Percentiles rank a stretch among this genome's conserved stretches.
Conservation (phyloP, 192 early-diverging fungal genomes). For the Umbelopsis vinacea region DNA sequence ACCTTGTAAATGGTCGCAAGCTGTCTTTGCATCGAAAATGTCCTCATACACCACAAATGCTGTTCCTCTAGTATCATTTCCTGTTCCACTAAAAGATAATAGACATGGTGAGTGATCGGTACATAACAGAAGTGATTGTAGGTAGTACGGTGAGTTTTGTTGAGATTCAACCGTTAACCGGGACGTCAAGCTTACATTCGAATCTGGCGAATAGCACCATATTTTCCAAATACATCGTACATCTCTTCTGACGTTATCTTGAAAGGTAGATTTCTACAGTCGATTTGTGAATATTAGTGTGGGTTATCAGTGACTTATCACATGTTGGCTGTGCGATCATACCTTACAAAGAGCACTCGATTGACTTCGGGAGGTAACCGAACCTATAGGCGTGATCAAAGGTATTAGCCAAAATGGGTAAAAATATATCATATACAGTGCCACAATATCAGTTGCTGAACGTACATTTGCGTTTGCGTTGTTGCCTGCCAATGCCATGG, state of each 20-base stretch:
- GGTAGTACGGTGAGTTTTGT: no score
- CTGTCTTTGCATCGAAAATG: slow-evolving; percentile 96
- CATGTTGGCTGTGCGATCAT: slow-evolving; percentile 6
- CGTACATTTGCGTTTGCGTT: slow-evolving; percentile 27
- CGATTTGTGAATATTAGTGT: not conserved
- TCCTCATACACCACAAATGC: slow-evolving; percentile 99
- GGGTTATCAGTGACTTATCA: not conserved
- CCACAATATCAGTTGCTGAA: not conserved
- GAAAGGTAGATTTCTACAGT: slow-evolving; percentile 86
- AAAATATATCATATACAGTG: not conserved
- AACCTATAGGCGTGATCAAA: slow-evolving; percentile 41
- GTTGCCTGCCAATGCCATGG: slow-evolving; percentile 23
- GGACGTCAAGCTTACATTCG: slow-evolving; percentile 52
- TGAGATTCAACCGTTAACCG: not conserved
- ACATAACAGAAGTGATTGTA: no score
- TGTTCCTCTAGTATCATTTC: slow-evolving; percentile 87
- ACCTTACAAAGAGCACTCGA: slow-evolving; percentile 88
- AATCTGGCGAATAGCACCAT: slow-evolving; percentile 94
- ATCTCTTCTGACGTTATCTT: slow-evolving; percentile 96
- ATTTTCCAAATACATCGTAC: slow-evolving; percentile 98
- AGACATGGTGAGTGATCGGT: not conserved
- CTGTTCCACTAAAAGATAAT: slow-evolving; percentile 62
- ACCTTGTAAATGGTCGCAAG: slow-evolving; percentile 93
- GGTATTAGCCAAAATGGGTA: not conserved
- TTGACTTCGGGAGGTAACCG: slow-evolving; percentile 94